Evolutionary conservation across 2,329 filamentous ascomycete genomes (phyloP), one percentile per base, ranked within the genome.

Genomic region (Calcarisporium arbuscula): DNA sequence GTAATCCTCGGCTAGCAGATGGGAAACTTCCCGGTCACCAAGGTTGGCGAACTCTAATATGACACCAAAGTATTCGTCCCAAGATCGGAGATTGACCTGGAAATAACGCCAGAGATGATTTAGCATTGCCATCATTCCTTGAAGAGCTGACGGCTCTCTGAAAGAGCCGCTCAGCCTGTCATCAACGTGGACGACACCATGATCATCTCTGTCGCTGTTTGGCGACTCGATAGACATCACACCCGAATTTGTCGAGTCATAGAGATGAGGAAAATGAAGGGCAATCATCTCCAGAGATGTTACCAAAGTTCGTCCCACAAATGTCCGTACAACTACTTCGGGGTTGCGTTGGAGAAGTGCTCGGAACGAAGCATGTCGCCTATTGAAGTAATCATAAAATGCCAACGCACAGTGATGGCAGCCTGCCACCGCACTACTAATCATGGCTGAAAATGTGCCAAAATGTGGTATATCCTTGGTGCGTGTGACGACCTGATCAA

Each of bases 21-120:
- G 51, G 3, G 65, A 62, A 15, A 72, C 65, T 52, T 86, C 80
- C 5, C 66, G 54, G 4, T 64, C 57, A 1, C 82, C 82, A 35
- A 85, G 57, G 29, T 63, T 66, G 11, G 77, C 76, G 50, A 89
- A 81, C n/a, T 64, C 64, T n/a, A 72, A 52, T 41, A 89, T 65
- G n/a, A 83, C 69, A 10, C 73, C 72, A 51, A 90, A 90, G 38
- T 82, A 81, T 48, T 90, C 84, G 27, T 80, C 74, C 85, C 85
- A 92, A 4, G 82, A 73, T 37, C 79, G 74, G 19, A 77, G 62
- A 29, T 71, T 65, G 4, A 64, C 57, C 40, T 85, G 77, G 37
- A 87, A 77, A n/a, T 60, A 64, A 4, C 70, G 61, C 74, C 77
- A 86, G 4, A 85, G 55, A 16, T 66, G 55, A 19, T 66, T 61